Evolutionary conservation across 495 filamentous ascomycete species (phyloP).

Genomic region (Aspergillus incahuasiensis): DNA sequence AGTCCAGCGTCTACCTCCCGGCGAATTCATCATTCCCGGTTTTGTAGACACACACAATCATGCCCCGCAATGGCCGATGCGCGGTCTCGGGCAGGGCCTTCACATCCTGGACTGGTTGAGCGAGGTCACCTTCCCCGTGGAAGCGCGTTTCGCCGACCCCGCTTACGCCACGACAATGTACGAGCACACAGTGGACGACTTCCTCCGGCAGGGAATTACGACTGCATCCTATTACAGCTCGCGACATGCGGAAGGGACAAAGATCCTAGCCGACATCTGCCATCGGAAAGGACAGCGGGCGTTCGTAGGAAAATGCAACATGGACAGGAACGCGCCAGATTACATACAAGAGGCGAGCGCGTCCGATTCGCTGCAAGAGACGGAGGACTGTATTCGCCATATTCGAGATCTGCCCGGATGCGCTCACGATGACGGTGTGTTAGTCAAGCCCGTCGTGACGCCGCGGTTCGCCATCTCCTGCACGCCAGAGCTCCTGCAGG

Average conservation of each 20-base stretch:
- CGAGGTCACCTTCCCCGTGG: constrained; percentile 58
- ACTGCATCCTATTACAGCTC: constrained; percentile 64
- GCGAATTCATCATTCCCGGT: constrained; percentile 56
- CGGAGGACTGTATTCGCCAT: constrained; percentile 48
- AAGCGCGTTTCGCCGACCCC: constrained; percentile 52
- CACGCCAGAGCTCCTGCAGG: constrained; percentile 44
- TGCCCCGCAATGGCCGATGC: constrained; percentile 60
- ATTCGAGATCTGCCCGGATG: constrained; percentile 26
- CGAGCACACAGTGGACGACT: constrained; percentile 47
- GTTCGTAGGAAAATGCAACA: constrained; percentile 62
- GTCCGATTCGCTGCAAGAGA: constrained; percentile 46
- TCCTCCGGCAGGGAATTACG: constrained; percentile 60
- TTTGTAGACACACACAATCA: constrained; percentile 65
- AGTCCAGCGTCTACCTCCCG: constrained; percentile 42
- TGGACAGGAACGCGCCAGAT: constrained; percentile 56
- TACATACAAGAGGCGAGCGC: constrained; percentile 53
- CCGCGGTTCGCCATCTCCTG: constrained; percentile 63
- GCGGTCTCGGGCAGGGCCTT: constrained; percentile 54
- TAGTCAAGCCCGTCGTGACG: constrained; percentile 57
- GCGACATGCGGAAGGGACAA: constrained; percentile 52
- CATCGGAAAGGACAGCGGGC: constrained; percentile 55
- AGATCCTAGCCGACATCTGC: constrained; percentile 57
- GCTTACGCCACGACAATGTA: constrained; percentile 52
- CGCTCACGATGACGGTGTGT: not conserved
- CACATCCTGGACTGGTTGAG: constrained; percentile 58